Conservation (phyloP, 2,329 filamentous ascomycete species). For the Paracoccidioides lutzii region DNA sequence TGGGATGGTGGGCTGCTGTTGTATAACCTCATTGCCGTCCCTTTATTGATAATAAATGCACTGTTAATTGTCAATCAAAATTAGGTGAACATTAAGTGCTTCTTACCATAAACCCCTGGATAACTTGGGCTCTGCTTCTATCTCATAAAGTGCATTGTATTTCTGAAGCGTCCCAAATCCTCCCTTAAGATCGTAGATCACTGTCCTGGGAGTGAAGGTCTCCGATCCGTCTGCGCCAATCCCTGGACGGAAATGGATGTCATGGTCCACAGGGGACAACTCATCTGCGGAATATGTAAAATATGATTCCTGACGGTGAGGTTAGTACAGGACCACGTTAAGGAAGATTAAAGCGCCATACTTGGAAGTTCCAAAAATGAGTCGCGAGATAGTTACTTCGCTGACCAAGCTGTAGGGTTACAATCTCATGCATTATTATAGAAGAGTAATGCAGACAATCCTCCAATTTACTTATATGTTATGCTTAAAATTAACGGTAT, state of each 20-base stretch:
- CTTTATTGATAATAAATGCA: constrained; percentile 28
- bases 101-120: constrained; percentile 34
- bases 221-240: constrained; percentile 72
- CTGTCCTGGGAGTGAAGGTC: constrained; percentile 78
- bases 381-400: constrained; percentile 86
- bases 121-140: constrained; percentile 26
- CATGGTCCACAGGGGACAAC: constrained; percentile 59
- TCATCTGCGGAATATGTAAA: constrained; percentile 70
- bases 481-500: not conserved
- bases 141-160: constrained; percentile 76
- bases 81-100: not conserved
- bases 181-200: constrained; percentile 92
- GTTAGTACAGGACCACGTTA: constrained; percentile 5
- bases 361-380: constrained; percentile 96
- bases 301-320: constrained; percentile 65
- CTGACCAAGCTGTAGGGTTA: constrained; percentile 87
- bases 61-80: not conserved
- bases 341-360: constrained; percentile 23
- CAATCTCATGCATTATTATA: constrained; percentile 71
- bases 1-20: constrained; percentile 54
- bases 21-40: constrained; percentile 55
- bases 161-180: constrained; percentile 80
- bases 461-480: not conserved
- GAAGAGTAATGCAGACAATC: not conserved
- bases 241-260: constrained; percentile 78